Evolutionary conservation across 305 asterid species (phyloP).

Genomic region (Solanum aculeatissimum): DNA sequence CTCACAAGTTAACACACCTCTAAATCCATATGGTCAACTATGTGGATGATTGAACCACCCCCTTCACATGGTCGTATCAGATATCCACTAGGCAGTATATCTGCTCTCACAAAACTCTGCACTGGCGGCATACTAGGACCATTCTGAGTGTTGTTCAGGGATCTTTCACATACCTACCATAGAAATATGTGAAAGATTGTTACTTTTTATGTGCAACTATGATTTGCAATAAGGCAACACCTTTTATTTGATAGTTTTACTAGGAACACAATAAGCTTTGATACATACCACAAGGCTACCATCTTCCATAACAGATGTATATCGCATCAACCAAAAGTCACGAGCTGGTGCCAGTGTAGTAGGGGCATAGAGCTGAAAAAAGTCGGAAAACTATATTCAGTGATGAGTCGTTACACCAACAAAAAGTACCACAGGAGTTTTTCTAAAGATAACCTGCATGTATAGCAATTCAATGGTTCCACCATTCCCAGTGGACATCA

Average conservation of each 20-base stretch:
- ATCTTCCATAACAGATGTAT: conserved; percentile 91
- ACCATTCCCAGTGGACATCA: conserved; percentile 75
- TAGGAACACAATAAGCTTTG: neutral
- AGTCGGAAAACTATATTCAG: neutral
- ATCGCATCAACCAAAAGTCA: conserved; percentile 90
- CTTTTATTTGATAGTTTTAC: neutral
- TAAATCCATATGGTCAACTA: conserved; percentile 85
- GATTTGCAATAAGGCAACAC: neutral
- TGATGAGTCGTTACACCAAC: neutral
- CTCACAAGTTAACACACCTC: conserved; percentile 42
- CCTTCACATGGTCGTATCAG: conserved; percentile 94
- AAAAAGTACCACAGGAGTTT: neutral
- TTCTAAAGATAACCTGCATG: conserved; percentile 58
- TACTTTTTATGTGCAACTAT: neutral
- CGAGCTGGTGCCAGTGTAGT: conserved; percentile 95
- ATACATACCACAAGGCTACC: conserved; percentile 87
- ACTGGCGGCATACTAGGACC: conserved; percentile 96
- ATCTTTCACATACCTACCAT: conserved; percentile 75
- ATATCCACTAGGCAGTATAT: conserved; percentile 88
- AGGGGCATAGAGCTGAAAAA: conserved; percentile 71
- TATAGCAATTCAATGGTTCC: conserved; percentile 92
- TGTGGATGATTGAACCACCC: conserved; percentile 89
- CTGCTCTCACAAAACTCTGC: conserved; percentile 78
- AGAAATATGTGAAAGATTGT: neutral
- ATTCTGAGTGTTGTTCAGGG: conserved; percentile 85